These are phyloP conservation scores for Cyberlindnera xylosilytica DNA, from an alignment of 805 yeast genomes.

Conservation along the genomic window DNA sequence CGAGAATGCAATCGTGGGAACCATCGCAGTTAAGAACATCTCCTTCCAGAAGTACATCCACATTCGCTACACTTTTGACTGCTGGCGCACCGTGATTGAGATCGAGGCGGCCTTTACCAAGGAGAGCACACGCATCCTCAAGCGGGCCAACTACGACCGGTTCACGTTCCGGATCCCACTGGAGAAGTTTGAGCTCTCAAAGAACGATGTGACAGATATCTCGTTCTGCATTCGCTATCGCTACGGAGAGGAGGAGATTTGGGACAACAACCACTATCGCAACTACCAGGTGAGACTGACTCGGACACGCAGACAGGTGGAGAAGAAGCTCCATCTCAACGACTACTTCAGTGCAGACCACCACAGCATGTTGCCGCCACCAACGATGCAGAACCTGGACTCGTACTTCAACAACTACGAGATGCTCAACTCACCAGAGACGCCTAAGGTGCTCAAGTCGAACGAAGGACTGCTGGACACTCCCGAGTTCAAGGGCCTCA, in stretches of 20 bases:
- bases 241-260: constrained; percentile 44
- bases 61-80: constrained; percentile 71
- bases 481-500: constrained; percentile 14
- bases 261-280: constrained; percentile 70
- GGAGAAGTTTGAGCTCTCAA: constrained; percentile 28
- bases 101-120: constrained; percentile 59
- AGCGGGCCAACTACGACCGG: constrained; percentile 58
- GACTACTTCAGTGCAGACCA: constrained; percentile 15
- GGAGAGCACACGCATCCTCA: constrained; percentile 44
- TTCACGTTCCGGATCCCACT: constrained; percentile 63
- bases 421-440: constrained; percentile 27
- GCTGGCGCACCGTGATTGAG: constrained; percentile 75
- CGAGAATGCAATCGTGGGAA: constrained; percentile 56
- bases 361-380: constrained; percentile 1
- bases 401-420: constrained; percentile 22
- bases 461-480: constrained; percentile 9
- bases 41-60: constrained; percentile 65
- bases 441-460: constrained; percentile 24
- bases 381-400: constrained; percentile 1
- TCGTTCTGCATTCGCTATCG: constrained; percentile 45
- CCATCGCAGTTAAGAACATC: constrained; percentile 73
- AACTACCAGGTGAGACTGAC: constrained; percentile 51
- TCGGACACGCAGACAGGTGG: constrained; percentile 11
- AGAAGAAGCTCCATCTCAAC: constrained; percentile 18
- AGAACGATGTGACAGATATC: constrained; percentile 24